phyloP scores from a whole-genome alignment of 306 rosid genomes.

The Trichosanthes cucumerina region DNA sequence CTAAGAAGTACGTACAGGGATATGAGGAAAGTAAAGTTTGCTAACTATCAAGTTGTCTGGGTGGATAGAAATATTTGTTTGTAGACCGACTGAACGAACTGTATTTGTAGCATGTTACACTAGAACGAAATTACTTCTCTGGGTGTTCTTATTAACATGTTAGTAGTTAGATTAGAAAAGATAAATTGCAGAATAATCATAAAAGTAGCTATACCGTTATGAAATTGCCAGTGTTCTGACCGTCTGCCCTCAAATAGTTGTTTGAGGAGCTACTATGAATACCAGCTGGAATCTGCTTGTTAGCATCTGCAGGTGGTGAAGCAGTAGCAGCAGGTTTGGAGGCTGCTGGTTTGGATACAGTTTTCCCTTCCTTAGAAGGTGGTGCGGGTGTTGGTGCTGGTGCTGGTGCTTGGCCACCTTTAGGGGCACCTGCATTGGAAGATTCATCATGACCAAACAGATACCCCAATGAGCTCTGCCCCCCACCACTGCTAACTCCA shows the following conservation, averaged over 20 bases:
- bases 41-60: background rate
- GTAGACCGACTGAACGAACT: too few species aligned
- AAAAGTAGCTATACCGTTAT: constrained; percentile 50
- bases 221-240: constrained; percentile 95
- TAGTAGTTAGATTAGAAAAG: background rate
- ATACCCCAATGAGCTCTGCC: constrained; percentile 96
- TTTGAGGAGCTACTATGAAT: constrained; percentile 68
- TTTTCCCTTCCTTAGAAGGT: constrained; percentile 15
- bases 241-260: constrained; percentile 69
- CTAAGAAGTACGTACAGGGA: background rate
- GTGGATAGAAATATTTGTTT: too few species aligned
- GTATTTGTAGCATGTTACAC: too few species aligned
- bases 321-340: constrained; percentile 20
- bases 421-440: constrained; percentile 43
- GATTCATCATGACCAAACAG: constrained; percentile 91
- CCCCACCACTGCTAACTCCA: constrained; percentile 97
- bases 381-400: background rate
- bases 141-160: background rate
- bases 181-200: constrained; percentile 7
- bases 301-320: constrained; percentile 38
- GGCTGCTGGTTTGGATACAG: constrained; percentile 46
- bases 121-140: background rate
- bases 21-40: background rate
- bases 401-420: constrained; percentile 40
- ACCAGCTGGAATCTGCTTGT: constrained; percentile 85